These are phyloP conservation scores for Naganishia randhawae DNA, from an alignment of 768 basidiomycete genomes.

Conservation along the genomic window DNA sequence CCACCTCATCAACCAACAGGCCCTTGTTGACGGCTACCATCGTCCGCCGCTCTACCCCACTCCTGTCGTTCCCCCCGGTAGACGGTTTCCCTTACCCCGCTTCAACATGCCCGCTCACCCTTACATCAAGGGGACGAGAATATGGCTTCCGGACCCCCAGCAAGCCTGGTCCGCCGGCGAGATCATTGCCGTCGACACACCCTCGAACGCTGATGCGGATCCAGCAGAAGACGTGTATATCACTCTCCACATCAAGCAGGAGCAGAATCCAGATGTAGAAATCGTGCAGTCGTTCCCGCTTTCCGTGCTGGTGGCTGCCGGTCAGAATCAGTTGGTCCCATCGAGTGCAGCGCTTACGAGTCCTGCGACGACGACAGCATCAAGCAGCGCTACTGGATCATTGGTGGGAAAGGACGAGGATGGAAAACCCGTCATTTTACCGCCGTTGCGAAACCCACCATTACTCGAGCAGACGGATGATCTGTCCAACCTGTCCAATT, in stretches of 20 bases:
- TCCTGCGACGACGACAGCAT: background rate
- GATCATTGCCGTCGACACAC: constrained; percentile 38
- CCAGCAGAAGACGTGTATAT: constrained; percentile 32
- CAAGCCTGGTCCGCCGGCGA: constrained; percentile 47
- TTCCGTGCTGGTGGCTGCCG: constrained; percentile 19
- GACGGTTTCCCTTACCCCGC: background rate
- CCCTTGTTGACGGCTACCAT: background rate
- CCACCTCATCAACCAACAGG: background rate
- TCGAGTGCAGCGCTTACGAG: background rate
- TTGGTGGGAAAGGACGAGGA: constrained; percentile 54
- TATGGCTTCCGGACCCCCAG: constrained; percentile 47
- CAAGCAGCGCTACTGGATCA: background rate
- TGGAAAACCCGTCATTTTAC: constrained; percentile 68
- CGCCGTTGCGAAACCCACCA: constrained; percentile 93
- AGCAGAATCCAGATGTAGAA: constrained; percentile 14
- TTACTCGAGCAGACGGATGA: constrained; percentile 95
- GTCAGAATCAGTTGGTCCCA: constrained; percentile 20
- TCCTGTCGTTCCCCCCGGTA: background rate
- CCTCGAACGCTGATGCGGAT: constrained; percentile 32
- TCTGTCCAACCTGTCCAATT: constrained; percentile 91
- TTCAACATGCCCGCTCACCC: constrained; percentile 24
- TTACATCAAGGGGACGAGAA: constrained; percentile 48
- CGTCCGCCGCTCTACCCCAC: background rate
- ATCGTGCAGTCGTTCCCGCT: constrained; percentile 29
- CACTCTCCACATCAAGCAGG: constrained; percentile 19